Percentiles rank a stretch among this genome's conserved stretches.
Evolutionary conservation across 2,329 filamentous ascomycete species (phyloP).

Genomic region (Fusarium dlaminii): DNA sequence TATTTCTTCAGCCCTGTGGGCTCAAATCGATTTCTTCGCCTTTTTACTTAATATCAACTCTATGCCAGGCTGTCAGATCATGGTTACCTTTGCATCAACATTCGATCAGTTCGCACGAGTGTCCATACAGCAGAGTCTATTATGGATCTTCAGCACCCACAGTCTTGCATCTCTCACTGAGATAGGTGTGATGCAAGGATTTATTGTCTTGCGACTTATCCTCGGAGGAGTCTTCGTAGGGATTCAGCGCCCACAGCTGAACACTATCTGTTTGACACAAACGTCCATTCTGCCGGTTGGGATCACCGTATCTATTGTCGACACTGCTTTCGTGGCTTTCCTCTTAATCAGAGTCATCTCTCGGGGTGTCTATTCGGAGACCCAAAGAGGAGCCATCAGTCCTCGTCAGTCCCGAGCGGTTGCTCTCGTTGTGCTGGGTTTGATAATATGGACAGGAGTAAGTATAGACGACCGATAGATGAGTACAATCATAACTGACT

Average conservation of each 20-base stretch:
- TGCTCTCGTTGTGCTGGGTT: conserved; percentile 53
- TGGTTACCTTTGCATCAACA: conserved; percentile 60
- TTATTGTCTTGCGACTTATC: conserved; percentile 60
- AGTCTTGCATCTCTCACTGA: conserved; percentile 48
- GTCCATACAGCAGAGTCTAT: conserved; percentile 62
- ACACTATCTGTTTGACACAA: conserved; percentile 61
- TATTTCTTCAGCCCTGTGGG: conserved; percentile 62
- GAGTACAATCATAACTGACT: conserved; percentile 1
- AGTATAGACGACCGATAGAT: conserved; percentile 42
- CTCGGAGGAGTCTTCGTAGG: conserved; percentile 64
- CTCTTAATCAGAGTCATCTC: conserved; percentile 55
- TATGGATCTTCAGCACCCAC: conserved; percentile 59
- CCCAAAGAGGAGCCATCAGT: conserved; percentile 40
- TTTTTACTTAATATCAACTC: conserved; percentile 57
- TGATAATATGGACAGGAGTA: conserved; percentile 65
- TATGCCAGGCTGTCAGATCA: conserved; percentile 59
- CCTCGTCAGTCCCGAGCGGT: conserved; percentile 52
- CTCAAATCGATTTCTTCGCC: conserved; percentile 60
- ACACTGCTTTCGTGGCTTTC: conserved; percentile 56
- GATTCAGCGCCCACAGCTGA: conserved; percentile 62
- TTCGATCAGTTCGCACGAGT: conserved; percentile 68
- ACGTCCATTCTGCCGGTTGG: conserved; percentile 57
- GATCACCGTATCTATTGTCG: conserved; percentile 55
- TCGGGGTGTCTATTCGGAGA: conserved; percentile 47
- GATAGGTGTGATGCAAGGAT: conserved; percentile 55